Base-by-base conservation (phyloP, 371 early-diverging fungal species). In the Lichtheimia ramosa region DNA sequence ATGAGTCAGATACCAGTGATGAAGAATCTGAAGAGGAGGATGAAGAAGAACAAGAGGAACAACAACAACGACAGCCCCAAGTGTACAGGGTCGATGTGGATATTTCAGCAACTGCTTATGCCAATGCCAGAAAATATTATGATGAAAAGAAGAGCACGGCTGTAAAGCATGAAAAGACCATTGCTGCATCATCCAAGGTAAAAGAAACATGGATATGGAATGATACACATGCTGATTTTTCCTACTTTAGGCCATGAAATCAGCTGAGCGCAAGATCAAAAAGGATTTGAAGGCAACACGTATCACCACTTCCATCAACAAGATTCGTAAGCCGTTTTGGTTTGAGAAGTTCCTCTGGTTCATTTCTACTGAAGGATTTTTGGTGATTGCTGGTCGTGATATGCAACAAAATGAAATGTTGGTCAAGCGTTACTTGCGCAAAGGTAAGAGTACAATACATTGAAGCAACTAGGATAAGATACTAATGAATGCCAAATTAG, bases 301-400 rank as follows among this genome's bases (percentile, higher is more conserved):
- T 59, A 88, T 87, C 21, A 89, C 88, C 5, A 84, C 89, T 0
- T 77, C 88, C 15, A 93, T 95, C 62, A 87, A 83, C 56, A 88
- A 92, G 67, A 86, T 90, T 48, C 92, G 99, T 63, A 96, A 94
- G 61, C 90, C 93, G 2, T 94, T 89, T 50, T 99, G 99, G 99
- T 99, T 99, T 82, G 99, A 99, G 74, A 98, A 98, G 82, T 99
- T 98, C 66, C 64, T 92, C 51, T 99, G 99, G 98, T 99, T 97
- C 68, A 83, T 99, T 27, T 89, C 94, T 4, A 91, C 95, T 0
- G 99, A 99, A 65, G 93, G 94, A 54, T 92, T 92, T 63, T 74
- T 99, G 58, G 91, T 99, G 15, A 85, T 99, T 67, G 97, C 95
- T 28, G 99, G 99, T 43, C 90, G 91, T 48, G 99, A 99, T 79